Base-by-base conservation (phyloP, 2,329 filamentous ascomycete species). In the Sphaerulina populicola region DNA sequence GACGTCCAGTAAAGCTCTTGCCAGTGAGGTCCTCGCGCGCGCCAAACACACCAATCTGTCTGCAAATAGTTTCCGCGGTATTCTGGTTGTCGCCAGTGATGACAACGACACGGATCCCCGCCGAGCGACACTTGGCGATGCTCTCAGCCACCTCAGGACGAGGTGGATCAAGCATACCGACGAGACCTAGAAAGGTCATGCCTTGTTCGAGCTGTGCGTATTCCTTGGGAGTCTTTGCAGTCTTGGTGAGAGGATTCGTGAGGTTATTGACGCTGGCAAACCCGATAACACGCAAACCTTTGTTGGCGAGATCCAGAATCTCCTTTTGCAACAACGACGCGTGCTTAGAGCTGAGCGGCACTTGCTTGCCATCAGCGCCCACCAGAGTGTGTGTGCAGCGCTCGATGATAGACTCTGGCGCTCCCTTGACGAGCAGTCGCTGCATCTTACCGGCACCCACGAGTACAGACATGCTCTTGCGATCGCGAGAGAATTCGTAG, bases 381-480 rank as follows among this genome's bases (percentile, higher is more conserved):
- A 91, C 73, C 12, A 97, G 69, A 41, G 83, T 80, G 64, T 91
- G 81, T 44, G 88, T 85, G 75, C 93, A 98, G 54, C 94, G 86
- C 62, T 95, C 91, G 56, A 98, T 79, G 61, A 98, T 83, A 10
- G 89, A 88, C 70, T 98, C 93, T 5, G 93, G 93, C 15, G 94
- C 93, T 63, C 93, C 93, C 74, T 98, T 98, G 59, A 98, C 90
- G 44, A 98, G 78, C 9, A 98, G 82, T 68, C 85, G 89, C 72
- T 93, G 81, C 47, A 81, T 71, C 44, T 77, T 75, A 50, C 79
- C 83, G 49, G 79, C 77, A 58, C 85, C 79, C 56, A 94, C 88
- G 53, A 97, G 74, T 33, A 98, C 94, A 43, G 93, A 98, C 93
- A 98, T 98, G 71, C 91, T 97, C 80, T 98, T 98, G 57, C 93